Evolutionary conservation across 2,329 filamentous ascomycete genomes (phyloP).

Genomic region (Escovopsis sp.): DNA sequence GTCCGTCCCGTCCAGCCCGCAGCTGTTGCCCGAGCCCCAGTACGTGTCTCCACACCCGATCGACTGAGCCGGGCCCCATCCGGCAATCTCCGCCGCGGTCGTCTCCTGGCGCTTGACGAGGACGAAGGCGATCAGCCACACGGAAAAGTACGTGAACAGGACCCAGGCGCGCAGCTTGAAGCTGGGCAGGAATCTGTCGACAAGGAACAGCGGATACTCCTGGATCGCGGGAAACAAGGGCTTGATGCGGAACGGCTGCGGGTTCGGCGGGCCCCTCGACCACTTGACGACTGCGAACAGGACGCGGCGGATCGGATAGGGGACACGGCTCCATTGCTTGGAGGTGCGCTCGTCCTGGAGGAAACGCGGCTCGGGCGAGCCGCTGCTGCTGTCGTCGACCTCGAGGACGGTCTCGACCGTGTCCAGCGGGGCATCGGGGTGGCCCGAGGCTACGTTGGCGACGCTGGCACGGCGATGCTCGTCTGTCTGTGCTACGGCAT

Average conservation of each 20-base stretch:
- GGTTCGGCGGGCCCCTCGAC: conserved; percentile 40
- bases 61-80: conserved; percentile 49
- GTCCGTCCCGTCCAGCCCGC: conserved; percentile 57
- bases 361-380: conserved; percentile 36
- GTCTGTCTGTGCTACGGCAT: conserved; percentile 10
- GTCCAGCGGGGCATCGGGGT: conserved; percentile 29
- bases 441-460: conserved; percentile 11
- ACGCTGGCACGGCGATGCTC: background rate
- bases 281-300: conserved; percentile 29
- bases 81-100: conserved; percentile 44
- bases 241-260: conserved; percentile 32
- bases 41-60: conserved; percentile 56
- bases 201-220: conserved; percentile 46
- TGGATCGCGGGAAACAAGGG: conserved; percentile 54
- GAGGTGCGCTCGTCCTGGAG: conserved; percentile 35
- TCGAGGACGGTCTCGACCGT: conserved; percentile 22
- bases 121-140: conserved; percentile 57
- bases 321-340: conserved; percentile 44
- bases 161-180: conserved; percentile 43
- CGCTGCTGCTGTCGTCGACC: conserved; percentile 24
- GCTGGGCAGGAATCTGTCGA: conserved; percentile 48
- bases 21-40: conserved; percentile 56
- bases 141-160: conserved; percentile 42
- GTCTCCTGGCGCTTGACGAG: conserved; percentile 52
- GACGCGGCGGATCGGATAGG: conserved; percentile 36